Base-by-base conservation (phyloP, 352 stramenopile species). In the Lagenidium giganteum region DNA sequence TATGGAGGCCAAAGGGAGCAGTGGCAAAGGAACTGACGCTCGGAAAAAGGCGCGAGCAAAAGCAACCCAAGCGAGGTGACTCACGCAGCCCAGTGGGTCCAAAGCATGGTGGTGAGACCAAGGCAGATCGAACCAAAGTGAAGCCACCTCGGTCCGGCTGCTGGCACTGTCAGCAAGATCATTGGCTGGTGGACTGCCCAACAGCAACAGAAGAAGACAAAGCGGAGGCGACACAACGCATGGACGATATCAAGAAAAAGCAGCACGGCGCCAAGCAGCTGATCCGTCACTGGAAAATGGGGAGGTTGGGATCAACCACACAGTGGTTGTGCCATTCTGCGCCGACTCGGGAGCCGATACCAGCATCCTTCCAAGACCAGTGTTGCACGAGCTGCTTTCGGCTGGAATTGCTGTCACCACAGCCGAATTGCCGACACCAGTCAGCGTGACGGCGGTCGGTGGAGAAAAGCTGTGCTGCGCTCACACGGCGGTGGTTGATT, bases 131-230 rank as follows among this genome's bases (percentile, higher is more conserved):
- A n/a, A n/a, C n/a, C n/a, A n/a, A n/a, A n/a, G n/a, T n/a, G n/a
- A n/a, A 47, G 29, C 43, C 27, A 12, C 55, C 39, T 16, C 42
- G 23, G 2, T 27, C 24, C 23, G 49, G 48, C 11, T 59, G 36
- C 36, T 25, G 47, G 13, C 32, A 39, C 9, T 64, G 49, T 38
- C 51, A 55, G 23, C 38, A 33, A 0, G 24, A 42, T 8, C 39
- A 64, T 34, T 64, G 49, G 55, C 16, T 58, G 0, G 34, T 33
- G 7, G 43, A 47, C 20, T 56, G 37, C 16, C 48, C 38, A 5
- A 43, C 42, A 12, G 43, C 45, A 8, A 54, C 42, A 3, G 45
- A 48, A 22, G 35, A 18, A 20, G 41, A 33, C 32, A 52, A 41
- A 20, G 34, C 23, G 20, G 34, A 41, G n/a, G 34, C 34, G 6